Evolutionary conservation across 2,329 filamentous ascomycete species (phyloP).

Genomic region (Fusarium veterinarium): DNA sequence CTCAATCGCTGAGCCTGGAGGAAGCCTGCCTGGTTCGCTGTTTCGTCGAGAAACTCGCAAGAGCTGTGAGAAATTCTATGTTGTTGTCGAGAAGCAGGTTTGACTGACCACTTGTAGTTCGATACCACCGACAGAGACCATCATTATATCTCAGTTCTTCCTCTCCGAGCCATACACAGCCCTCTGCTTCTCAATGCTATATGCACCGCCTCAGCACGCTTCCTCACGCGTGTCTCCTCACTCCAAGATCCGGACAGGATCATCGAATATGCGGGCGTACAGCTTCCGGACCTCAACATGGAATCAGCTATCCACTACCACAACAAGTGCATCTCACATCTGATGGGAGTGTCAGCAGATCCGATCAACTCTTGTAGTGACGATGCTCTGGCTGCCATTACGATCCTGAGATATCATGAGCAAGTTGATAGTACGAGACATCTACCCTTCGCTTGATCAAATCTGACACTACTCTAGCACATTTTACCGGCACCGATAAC

Average conservation of each 20-base stretch:
- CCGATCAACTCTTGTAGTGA: neutral
- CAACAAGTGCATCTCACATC: neutral
- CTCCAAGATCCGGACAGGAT: fast-evolving
- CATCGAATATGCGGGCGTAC: fast-evolving
- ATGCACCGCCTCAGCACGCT: neutral
- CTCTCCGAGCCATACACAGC: fast-evolving
- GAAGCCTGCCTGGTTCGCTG: neutral
- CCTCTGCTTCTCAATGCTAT: neutral
- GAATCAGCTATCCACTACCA: neutral
- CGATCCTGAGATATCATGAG: neutral
- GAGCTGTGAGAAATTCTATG: neutral
- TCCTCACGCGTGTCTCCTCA: neutral
- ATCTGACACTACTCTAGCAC: neutral
- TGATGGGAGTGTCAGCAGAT: fast-evolving
- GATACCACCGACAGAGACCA: fast-evolving
- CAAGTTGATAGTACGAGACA: neutral
- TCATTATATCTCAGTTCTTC: neutral
- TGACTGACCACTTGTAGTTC: neutral
- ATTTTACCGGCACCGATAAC: neutral
- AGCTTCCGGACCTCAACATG: fast-evolving
- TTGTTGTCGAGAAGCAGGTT: too few relatives aligned
- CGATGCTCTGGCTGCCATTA: neutral
- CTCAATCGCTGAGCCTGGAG: fast-evolving
- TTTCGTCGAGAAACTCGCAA: neutral
- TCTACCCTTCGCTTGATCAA: fast-evolving